Base-by-base conservation (phyloP, 257 asterid genomes). In the Solanum corneliomulleri region DNA sequence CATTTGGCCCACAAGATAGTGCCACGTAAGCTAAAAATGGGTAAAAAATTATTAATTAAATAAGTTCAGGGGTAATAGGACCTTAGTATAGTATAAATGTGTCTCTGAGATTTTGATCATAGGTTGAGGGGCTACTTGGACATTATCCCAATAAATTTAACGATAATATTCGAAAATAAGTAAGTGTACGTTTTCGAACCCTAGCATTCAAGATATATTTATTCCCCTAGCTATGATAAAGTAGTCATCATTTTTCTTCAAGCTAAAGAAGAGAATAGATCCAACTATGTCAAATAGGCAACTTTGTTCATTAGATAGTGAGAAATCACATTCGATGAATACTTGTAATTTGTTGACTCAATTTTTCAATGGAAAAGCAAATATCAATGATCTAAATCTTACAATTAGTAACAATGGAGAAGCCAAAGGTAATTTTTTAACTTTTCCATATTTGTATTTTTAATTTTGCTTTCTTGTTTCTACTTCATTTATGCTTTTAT, bases 291-390 rank as follows among this genome's bases (percentile, higher is more conserved):
- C 88, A 62, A 71, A 31, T 45, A 21, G 52, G 25, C 83, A 12
- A 71, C 37, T 29, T 29, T 71, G 33, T 85, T 71, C 87, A 25
- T 71, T 82, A 25, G 72, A 85, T 49, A 9, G 42, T 69, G 76
- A 69, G 23, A 68, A 69, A 31, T 69, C n/a, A 3, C 41, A 69
- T 69, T 29, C 31, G 42, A 76, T 58, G 49, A 25, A 39, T 33
- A 84, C 89, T 29, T 87, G 89, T 83, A 87, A 83, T 20, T 82
- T 83, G 4, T 47, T 87, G 70, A 83, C 85, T 23, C 89, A 72
- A 49, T 87, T 31, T 29, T 29, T 87, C 85, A 87, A 74, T 33
- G 89, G 86, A 82, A 87, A 87, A 23, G 89, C 85, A 7, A 21
- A 35, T 16, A 20, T 84, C 21, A 74, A 74, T 58, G 87, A 87